phyloP scores from a whole-genome alignment of 2,329 filamentous ascomycete genomes.

The Byssothecium circinans region DNA sequence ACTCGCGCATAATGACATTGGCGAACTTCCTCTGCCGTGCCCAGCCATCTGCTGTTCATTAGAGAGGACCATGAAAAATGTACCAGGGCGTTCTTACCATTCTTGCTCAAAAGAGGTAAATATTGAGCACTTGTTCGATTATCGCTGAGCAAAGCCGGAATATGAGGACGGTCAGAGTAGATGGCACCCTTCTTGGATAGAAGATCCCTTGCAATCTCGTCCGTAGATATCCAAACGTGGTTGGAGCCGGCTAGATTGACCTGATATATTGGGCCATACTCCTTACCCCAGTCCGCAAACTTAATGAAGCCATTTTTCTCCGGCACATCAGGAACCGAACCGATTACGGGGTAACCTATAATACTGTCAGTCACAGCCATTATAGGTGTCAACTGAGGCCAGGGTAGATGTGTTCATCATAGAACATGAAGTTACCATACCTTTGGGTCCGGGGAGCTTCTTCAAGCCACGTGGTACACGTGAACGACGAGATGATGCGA shows the following conservation, averaged over 20 bases:
- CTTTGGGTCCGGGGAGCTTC: slow-evolving; percentile 45
- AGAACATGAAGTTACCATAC: slow-evolving; percentile 24
- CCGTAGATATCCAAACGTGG: slow-evolving; percentile 51
- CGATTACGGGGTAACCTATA: slow-evolving; percentile 48
- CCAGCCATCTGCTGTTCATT: slow-evolving; percentile 40
- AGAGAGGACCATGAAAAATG: slow-evolving; percentile 6
- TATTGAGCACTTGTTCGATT: slow-evolving; percentile 51
- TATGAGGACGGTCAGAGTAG: slow-evolving; percentile 52
- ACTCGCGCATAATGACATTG: slow-evolving; percentile 50
- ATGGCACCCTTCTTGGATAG: slow-evolving; percentile 49
- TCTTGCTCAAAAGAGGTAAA: slow-evolving; percentile 48
- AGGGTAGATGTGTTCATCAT: background rate
- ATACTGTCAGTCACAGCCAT: slow-evolving; percentile 12
- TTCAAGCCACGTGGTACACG: slow-evolving; percentile 40
- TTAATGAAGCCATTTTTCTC: slow-evolving; percentile 50
- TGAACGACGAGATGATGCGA: slow-evolving; percentile 26
- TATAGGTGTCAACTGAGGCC: slow-evolving; percentile 1
- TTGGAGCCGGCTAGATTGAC: slow-evolving; percentile 49
- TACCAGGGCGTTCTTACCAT: slow-evolving; percentile 32
- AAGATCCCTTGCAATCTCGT: slow-evolving; percentile 47
- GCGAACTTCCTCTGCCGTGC: slow-evolving; percentile 50
- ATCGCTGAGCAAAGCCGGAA: slow-evolving; percentile 48
- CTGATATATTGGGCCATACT: slow-evolving; percentile 51
- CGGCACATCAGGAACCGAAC: slow-evolving; percentile 48
- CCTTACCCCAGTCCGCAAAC: slow-evolving; percentile 50